These are phyloP conservation scores for Cyberlindnera saturnus DNA, from an alignment of 805 yeast species.

Conservation along the genomic window DNA sequence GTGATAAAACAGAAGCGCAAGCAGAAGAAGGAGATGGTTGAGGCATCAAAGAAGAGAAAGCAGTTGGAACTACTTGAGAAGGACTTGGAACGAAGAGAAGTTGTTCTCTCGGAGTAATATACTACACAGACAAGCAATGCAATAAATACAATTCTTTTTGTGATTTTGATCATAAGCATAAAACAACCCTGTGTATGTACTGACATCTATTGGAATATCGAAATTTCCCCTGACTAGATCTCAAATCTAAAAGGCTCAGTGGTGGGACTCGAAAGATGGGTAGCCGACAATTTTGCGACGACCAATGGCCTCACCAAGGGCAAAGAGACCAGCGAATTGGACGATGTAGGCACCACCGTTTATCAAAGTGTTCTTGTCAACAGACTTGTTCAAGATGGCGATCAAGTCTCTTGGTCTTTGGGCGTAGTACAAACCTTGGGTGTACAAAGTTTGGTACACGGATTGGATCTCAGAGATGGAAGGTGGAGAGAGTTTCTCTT, in stretches of 20 bases:
- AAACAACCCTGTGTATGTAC: slow-evolving; percentile 1
- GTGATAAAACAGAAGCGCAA: slow-evolving; percentile 58
- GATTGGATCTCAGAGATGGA: slow-evolving; percentile 65
- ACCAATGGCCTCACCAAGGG: slow-evolving; percentile 94
- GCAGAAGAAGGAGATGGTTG: slow-evolving; percentile 64
- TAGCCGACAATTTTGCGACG: slow-evolving; percentile 93
- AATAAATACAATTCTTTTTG: background rate
- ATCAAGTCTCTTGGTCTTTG: slow-evolving; percentile 58
- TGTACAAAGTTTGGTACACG: slow-evolving; percentile 55
- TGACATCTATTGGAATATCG: background rate
- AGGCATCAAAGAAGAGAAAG: slow-evolving; percentile 61
- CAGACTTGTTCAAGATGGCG: slow-evolving; percentile 34
- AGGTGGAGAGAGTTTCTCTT: slow-evolving; percentile 95
- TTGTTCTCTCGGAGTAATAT: slow-evolving; percentile 4
- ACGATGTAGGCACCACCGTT: slow-evolving; percentile 70
- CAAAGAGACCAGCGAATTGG: slow-evolving; percentile 85
- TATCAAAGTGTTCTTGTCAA: slow-evolving; percentile 51
- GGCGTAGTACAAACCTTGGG: slow-evolving; percentile 35
- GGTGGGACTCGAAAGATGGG: slow-evolving; percentile 48
- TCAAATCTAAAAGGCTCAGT: slow-evolving; percentile 5
- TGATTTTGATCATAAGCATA: slow-evolving; percentile 4
- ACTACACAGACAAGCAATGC: background rate
- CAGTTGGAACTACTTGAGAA: slow-evolving; percentile 4
- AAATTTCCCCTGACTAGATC: background rate
- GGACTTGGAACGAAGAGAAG: slow-evolving; percentile 3